Evolutionary conservation across 345 rosid genomes (phyloP), one percentile per base, ranked within the genome.

Genomic region (Zanthoxylum bungeanum): DNA sequence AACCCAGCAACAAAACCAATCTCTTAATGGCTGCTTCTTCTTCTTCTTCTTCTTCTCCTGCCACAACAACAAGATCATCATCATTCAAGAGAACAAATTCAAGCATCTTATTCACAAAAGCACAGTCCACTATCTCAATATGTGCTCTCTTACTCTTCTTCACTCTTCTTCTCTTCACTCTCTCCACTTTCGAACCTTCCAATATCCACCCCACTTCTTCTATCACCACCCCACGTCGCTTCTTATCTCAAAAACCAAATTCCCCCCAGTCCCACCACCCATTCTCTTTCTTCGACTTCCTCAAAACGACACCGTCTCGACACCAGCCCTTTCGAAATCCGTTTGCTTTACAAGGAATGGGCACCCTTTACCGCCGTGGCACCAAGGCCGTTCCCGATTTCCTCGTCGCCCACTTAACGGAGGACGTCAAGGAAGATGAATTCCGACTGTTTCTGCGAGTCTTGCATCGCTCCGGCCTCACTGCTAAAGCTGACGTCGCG

Each of bases 121-220:
- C 98, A 47, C 97, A 88, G 73, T 92, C 89, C 66, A 95, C 97
- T 4, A 83, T 95, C 71, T 90, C 98, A 7, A 82, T 92, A 66
- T 95, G 98, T 14, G 82, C 80, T 67, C 85, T 95, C 68, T 77
- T 92, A 7, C 78, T 95, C 58, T 80, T 87, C 73, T 53, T 92
- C 46, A 85, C 96, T 11, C 90, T 94, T 66, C 89, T 92, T 49
- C 82, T 92, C 77, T 94, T 94, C 77, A 82, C 97, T 51, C 91
- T 94, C 83, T 90, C 99, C 60, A 90, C 98, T 40, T 90, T 93
- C 75, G 98, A 93, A 24, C 93, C 92, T 63, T 21, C 86, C 66
- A 21, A 85, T 53, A 51, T 65, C 64, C 58, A 66, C 73, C 74
- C 72, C 49, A 60, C 60, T 44, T 2, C 71, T 68, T 80, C 52